Evolutionary conservation across 495 filamentous ascomycete genomes (phyloP).

Genomic region (Letharia columbiana): DNA sequence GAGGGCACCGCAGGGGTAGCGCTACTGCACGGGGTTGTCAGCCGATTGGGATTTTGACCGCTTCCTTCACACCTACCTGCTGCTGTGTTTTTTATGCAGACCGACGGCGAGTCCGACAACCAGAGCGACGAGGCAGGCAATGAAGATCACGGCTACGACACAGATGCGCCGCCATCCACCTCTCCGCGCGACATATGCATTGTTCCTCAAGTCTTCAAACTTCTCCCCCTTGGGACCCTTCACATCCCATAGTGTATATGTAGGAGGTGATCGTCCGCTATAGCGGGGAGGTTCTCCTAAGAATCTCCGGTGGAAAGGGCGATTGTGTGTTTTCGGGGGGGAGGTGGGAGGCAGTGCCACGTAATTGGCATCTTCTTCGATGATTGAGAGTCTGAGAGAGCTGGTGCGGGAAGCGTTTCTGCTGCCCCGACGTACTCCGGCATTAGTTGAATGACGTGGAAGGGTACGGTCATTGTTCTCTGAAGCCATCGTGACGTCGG

Average conservation of each 20-base stretch:
- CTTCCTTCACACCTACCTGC: constrained; percentile 12
- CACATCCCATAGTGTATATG: constrained; percentile 25
- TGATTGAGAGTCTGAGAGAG: constrained; percentile 25
- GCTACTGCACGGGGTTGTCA: constrained; percentile 2
- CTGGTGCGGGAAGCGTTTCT: constrained; percentile 12
- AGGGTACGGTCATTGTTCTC: constrained; percentile 8
- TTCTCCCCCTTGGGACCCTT: constrained; percentile 27
- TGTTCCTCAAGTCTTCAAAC: constrained; percentile 26
- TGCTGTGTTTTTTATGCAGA: constrained; percentile 30
- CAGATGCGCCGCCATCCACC: constrained; percentile 37
- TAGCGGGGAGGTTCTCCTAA: constrained; percentile 24
- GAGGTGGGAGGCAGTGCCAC: constrained; percentile 7
- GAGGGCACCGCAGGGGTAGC: constrained; percentile 11
- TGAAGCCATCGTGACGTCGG: not conserved
- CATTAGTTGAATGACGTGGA: constrained; percentile 19
- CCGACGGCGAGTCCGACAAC: constrained; percentile 38
- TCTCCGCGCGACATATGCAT: constrained; percentile 25
- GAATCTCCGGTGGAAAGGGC: constrained; percentile 25
- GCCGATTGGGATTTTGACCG: not conserved
- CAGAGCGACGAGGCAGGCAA: constrained; percentile 34
- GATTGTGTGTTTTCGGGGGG: constrained; percentile 13
- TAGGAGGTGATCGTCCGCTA: constrained; percentile 19
- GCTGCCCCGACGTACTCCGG: not conserved
- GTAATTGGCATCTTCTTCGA: constrained; percentile 23
- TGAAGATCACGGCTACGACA: constrained; percentile 27